Conservation (phyloP, 2,329 filamentous ascomycete species). For the Cercospora zeina region DNA sequence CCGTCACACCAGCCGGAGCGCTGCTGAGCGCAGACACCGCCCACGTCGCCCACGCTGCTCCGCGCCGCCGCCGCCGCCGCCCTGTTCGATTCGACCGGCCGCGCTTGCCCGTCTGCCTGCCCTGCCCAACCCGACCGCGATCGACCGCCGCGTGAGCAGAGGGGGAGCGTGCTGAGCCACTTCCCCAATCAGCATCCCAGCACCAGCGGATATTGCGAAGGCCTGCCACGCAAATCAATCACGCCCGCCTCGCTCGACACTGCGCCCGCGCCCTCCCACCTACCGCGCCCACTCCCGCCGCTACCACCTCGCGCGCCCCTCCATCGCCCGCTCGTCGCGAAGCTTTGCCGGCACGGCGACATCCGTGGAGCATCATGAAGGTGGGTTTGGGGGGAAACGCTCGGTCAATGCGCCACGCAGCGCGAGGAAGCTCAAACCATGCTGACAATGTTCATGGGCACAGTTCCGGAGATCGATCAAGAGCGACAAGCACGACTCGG, state of each 20-base stretch:
- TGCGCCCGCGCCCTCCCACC: background rate
- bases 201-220: slow-evolving; percentile 13
- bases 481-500: slow-evolving; percentile 71
- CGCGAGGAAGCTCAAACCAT: slow-evolving; percentile 18
- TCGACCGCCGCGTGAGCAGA: background rate
- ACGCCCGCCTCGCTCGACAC: background rate
- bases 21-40: background rate
- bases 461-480: slow-evolving; percentile 82
- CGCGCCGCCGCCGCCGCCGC: background rate
- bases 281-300: slow-evolving; percentile 3
- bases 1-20: background rate
- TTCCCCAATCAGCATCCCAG: slow-evolving; percentile 12
- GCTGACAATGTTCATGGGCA: slow-evolving; percentile 14
- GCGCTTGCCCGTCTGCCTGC: slow-evolving; percentile 2
- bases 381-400: slow-evolving; percentile 12
- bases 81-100: background rate
- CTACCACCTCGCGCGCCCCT: background rate
- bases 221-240: slow-evolving; percentile 2
- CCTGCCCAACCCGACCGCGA: background rate
- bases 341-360: slow-evolving; percentile 13
- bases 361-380: slow-evolving; percentile 16
- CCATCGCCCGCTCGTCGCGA: background rate
- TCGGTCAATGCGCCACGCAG: slow-evolving; percentile 26
- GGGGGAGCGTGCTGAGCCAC: slow-evolving; percentile 10
- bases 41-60: background rate